Base-by-base conservation (phyloP, 2,329 filamentous ascomycete species). In the Exophiala spinifera region DNA sequence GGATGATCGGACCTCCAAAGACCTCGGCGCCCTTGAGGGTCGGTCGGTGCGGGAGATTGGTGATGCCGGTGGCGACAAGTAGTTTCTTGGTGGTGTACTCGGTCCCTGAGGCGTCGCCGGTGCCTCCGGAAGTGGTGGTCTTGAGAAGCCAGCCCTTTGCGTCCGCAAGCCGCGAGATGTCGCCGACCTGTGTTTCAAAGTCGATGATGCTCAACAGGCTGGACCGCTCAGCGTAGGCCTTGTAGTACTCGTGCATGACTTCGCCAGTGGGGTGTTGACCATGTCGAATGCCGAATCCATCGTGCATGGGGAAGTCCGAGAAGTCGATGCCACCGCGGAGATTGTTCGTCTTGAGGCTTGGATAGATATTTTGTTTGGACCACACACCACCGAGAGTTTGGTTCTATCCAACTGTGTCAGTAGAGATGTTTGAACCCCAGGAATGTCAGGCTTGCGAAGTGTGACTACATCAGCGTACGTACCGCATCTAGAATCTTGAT, bases 301-400 rank as follows among this genome's bases (percentile, higher is more conserved):
- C 69, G 56, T 79, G 75, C 83, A 91, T 86, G 17, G 86, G 85
- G 56, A 88, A 89, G 64, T 89, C 88, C 0, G 83, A 82, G 63
- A 81, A 91, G 67, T 91, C 86, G 61, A 85, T 88, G 0, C 82
- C 86, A 2, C 87, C 87, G 6, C 85, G 69, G 66, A 89, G 78
- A 64, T 91, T 91, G 70, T 92, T 91, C 49, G 81, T 84, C 64
- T 83, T 86, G 42, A 92, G 76, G 1, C 82, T 83, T 0, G 83
- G 80, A 66, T 91, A 76, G 1, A 89, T 70, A 1, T 86, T 79
- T 39, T 86, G 74, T 53, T 81, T 74, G 13, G 84, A 80, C 88
- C 87, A 91, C 14, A 84, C 83, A 3, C 88, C 88, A 1, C 88
- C 88, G 15, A 65, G 20, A 3, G 61, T 60, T 28, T 55, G 56